A percentile compares a stretch with the other conserved stretches of the same genome.
Conservation (phyloP, 345 rosid species). For the Pistacia atlantica region DNA sequence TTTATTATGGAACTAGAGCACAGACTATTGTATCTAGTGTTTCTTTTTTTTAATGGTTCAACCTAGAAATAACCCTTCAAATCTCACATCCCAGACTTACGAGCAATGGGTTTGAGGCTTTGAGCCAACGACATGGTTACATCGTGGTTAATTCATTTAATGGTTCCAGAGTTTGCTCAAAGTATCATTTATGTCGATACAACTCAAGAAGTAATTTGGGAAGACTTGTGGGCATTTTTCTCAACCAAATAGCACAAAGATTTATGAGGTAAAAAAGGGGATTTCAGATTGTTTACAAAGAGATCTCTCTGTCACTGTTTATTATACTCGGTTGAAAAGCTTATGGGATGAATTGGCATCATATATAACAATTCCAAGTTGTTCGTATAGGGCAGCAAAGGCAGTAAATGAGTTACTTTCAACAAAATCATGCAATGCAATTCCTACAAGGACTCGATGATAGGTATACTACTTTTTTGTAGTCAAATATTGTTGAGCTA, state of each 20-base stretch:
- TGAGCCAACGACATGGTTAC: neutral
- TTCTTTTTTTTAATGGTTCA: neutral
- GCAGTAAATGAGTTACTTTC: neutral
- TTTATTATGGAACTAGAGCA: constrained; percentile 16
- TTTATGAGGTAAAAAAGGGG: neutral
- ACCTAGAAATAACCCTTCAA: too few species aligned
- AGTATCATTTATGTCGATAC: neutral
- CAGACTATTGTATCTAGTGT: neutral
- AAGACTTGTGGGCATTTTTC: neutral
- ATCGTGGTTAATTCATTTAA: neutral
- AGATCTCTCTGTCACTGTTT: too few species aligned
- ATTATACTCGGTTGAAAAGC: too few species aligned
- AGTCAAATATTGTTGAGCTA: neutral
- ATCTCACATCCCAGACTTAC: neutral
- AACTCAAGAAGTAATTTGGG: neutral
- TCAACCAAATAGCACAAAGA: neutral
- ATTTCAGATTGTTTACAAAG: too few species aligned
- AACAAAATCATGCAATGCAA: neutral
- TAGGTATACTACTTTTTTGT: neutral
- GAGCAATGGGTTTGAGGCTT: neutral
- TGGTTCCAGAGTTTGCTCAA: neutral
- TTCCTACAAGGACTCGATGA: neutral
- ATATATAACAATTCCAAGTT: too few species aligned
- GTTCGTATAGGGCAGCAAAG: neutral
- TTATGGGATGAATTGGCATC: too few species aligned